Evolutionary conservation across 352 stramenopile genomes (phyloP).

Genomic region (Bremia lactucae): DNA sequence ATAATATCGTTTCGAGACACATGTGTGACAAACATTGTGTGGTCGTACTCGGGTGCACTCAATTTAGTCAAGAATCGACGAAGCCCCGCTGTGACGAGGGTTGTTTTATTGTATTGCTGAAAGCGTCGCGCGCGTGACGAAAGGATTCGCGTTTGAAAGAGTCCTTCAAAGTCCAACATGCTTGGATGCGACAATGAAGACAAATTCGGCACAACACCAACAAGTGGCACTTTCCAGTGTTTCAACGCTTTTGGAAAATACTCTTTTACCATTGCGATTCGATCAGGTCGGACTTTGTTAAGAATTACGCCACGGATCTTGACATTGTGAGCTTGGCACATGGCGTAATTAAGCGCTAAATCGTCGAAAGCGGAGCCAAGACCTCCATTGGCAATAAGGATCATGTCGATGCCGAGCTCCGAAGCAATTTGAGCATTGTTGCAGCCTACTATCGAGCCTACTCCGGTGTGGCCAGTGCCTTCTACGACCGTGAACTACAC

Average conservation of each 20-base stretch:
- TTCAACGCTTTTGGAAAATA: constrained; percentile 83
- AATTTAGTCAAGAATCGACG: constrained; percentile 77
- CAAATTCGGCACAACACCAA: constrained; percentile 80
- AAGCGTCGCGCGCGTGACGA: constrained; percentile 44
- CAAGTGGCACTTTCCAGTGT: constrained; percentile 65
- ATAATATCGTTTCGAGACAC: constrained; percentile 87
- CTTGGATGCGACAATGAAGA: constrained; percentile 62
- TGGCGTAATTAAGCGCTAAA: constrained; percentile 87
- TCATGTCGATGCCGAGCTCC: constrained; percentile 89
- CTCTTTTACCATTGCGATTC: constrained; percentile 75
- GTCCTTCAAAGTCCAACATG: constrained; percentile 84
- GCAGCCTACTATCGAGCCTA: constrained; percentile 93
- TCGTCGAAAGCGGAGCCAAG: constrained; percentile 90
- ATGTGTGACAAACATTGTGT: constrained; percentile 86
- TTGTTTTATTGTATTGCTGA: constrained; percentile 65
- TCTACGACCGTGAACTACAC: constrained; percentile 69
- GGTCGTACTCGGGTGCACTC: constrained; percentile 52
- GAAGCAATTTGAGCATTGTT: constrained; percentile 93
- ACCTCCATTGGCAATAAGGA: constrained; percentile 93
- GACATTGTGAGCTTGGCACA: constrained; percentile 90
- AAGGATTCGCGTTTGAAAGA: constrained; percentile 71
- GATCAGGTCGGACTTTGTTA: constrained; percentile 89
- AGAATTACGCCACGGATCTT: constrained; percentile 91
- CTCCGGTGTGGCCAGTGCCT: constrained; percentile 88
- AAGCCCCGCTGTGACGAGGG: constrained; percentile 81